Evolutionary conservation across 805 yeast species (phyloP).

Genomic region (Saccharomyces jurei): DNA sequence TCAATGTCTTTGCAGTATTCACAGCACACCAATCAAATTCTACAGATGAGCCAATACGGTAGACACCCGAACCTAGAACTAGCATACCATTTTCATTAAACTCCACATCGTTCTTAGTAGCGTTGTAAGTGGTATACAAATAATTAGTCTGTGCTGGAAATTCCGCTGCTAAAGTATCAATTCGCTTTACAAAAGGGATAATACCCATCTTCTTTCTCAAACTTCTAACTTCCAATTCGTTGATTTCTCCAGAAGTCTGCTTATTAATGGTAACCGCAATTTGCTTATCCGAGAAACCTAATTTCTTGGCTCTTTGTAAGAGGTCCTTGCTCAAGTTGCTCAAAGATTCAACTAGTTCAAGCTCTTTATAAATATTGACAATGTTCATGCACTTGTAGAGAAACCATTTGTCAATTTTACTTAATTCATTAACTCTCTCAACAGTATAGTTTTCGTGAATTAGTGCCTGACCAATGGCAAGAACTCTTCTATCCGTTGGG

Average conservation of each 20-base stretch:
- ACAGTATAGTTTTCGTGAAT: conserved; percentile 86
- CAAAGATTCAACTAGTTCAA: conserved; percentile 57
- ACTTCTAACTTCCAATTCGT: conserved; percentile 75
- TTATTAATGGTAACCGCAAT: conserved; percentile 70
- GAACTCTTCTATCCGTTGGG: conserved; percentile 95
- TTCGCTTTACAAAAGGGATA: conserved; percentile 89
- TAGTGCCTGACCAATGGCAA: conserved; percentile 96
- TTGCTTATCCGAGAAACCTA: conserved; percentile 94
- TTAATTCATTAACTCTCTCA: conserved; percentile 82
- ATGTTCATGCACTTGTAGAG: conserved; percentile 86
- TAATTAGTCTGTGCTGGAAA: conserved; percentile 97
- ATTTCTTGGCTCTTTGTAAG: conserved; percentile 73
- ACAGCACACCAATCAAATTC: conserved; percentile 99
- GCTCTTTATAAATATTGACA: conserved; percentile 77
- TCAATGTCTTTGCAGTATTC: conserved; percentile 86
- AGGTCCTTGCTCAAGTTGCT: conserved; percentile 57
- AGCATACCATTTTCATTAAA: conserved; percentile 87
- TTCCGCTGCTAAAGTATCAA: conserved; percentile 96
- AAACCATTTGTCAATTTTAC: conserved; percentile 95
- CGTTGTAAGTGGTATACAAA: conserved; percentile 92
- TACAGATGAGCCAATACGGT: conserved; percentile 96
- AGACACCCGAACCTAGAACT: conserved; percentile 98
- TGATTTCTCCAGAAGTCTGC: conserved; percentile 14
- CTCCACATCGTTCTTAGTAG: conserved; percentile 71
- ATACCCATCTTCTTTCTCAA: conserved; percentile 74